Base-by-base conservation (phyloP, 768 basidiomycete species). In the Phylloporus arenicola region DNA sequence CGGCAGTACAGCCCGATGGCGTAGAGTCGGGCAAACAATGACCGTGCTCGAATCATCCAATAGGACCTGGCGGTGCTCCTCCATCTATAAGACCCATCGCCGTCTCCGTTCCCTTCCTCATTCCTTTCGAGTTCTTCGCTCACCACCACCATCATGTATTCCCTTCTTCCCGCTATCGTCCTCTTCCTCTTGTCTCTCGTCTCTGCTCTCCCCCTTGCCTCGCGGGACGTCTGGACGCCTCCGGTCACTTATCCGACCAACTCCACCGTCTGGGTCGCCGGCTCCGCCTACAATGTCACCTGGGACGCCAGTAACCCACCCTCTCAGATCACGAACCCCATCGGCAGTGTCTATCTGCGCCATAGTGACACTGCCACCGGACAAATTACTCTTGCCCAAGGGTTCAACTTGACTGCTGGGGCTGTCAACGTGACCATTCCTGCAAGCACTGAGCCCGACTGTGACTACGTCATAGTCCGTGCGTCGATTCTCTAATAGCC, bases 221-320 rank as follows among this genome's bases (percentile, higher is more conserved):
- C 50, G 1, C 70, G 75, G 33, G 79, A 80, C 48, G 78, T 80
- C 8, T 81, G 70, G 61, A 70, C 67, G 1, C 80, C 80, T 1
- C 64, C 61, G n/a, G 65, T 81, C 50, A 57, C 57, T 29, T 69
- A 60, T 35, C 79, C 79, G 2, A 30, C 54, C 11, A 57, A 57
- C 3, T 63, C 55, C 17, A 65, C 68, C 11, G 59, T 71, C 38
- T 81, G 80, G 79, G 55, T 54, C 22, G 68, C 68, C 13, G 77
- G 77, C 7, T 25, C 58, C 14, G 62, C 50, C 9, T 71, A 70
- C 48, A 68, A 59, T 44, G 76, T 81, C 53, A 70, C 69, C 30
- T 81, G 79, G 79, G 65, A 79, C 52, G 68, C 61, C 6, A 68
- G 75, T 19, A 57, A 62, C 47, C 50, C 68, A 19, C 80, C 79